A percentile compares a stretch with the other conserved stretches of the same genome.
Conservation (phyloP, 495 filamentous ascomycete genomes). For the Annulohypoxylon bovei region DNA sequence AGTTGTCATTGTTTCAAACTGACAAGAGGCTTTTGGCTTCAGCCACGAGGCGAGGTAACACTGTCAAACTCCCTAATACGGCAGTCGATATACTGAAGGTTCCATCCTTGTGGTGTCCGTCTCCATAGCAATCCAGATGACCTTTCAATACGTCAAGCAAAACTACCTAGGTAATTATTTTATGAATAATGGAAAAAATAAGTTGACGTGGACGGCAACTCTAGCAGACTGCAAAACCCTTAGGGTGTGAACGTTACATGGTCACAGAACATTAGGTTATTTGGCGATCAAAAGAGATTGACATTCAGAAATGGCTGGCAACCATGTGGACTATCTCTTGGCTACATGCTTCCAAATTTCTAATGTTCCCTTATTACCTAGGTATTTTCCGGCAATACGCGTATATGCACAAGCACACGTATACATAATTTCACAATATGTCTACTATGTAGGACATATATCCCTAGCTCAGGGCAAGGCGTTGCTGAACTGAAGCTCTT, state of each 20-base stretch:
- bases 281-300: constrained; percentile 22
- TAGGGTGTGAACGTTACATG: constrained; percentile 16
- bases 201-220: constrained; percentile 4
- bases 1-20: constrained; percentile 6
- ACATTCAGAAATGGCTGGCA: constrained; percentile 14
- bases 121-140: not conserved
- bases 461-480: not conserved
- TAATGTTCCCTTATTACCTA: not conserved
- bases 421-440: not conserved
- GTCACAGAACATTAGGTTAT: constrained; percentile 18
- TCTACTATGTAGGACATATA: not conserved
- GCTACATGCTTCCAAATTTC: constrained; percentile 20
- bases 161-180: not conserved
- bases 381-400: not conserved
- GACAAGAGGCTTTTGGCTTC: constrained; percentile 14
- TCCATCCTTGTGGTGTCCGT: constrained; percentile 22
- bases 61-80: constrained; percentile 28
- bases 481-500: constrained; percentile 1
- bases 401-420: too few relatives aligned
- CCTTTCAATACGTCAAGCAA: constrained; percentile 2
- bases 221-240: constrained; percentile 11
- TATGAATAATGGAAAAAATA: not conserved
- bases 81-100: constrained; percentile 32
- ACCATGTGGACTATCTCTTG: constrained; percentile 33
- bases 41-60: constrained; percentile 41